phyloP scores from a whole-genome alignment of 306 rosid species.

The Dryas octopetala region DNA sequence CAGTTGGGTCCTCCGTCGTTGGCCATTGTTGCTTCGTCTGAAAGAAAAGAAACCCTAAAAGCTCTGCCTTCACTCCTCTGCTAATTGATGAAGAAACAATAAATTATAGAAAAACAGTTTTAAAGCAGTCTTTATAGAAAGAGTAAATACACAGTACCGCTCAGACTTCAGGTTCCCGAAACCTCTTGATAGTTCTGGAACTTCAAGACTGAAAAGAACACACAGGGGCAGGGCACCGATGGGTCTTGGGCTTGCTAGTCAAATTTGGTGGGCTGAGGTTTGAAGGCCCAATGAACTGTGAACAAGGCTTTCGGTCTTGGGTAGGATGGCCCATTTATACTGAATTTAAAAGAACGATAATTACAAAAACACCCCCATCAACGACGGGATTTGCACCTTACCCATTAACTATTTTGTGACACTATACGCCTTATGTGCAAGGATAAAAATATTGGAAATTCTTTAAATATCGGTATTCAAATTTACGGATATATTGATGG shows the following conservation, averaged over 20 bases:
- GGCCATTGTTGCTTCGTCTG: slow-evolving; percentile 48
- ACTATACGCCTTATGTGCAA: too few relatives aligned
- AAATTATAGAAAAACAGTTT: background rate
- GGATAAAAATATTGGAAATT: too few relatives aligned
- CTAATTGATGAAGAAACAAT: background rate
- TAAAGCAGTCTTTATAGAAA: background rate
- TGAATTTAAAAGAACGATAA: too few relatives aligned
- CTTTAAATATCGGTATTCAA: too few relatives aligned
- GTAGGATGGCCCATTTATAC: background rate
- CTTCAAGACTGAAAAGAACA: background rate
- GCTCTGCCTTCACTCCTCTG: background rate
- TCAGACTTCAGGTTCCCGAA: slow-evolving; percentile 1
- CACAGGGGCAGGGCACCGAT: too few relatives aligned
- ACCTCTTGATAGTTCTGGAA: background rate
- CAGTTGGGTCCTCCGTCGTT: slow-evolving; percentile 77
- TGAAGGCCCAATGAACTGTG: background rate
- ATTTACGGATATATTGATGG: too few relatives aligned
- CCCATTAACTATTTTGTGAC: too few relatives aligned
- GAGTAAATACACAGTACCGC: background rate
- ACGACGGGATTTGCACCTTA: too few relatives aligned
- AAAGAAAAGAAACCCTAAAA: background rate
- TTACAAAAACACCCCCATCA: too few relatives aligned
- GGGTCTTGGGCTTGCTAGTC: background rate
- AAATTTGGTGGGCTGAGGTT: background rate
- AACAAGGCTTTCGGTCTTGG: background rate